Conservation (phyloP, 352 stramenopile species). For the Plasmopara muralis region DNA sequence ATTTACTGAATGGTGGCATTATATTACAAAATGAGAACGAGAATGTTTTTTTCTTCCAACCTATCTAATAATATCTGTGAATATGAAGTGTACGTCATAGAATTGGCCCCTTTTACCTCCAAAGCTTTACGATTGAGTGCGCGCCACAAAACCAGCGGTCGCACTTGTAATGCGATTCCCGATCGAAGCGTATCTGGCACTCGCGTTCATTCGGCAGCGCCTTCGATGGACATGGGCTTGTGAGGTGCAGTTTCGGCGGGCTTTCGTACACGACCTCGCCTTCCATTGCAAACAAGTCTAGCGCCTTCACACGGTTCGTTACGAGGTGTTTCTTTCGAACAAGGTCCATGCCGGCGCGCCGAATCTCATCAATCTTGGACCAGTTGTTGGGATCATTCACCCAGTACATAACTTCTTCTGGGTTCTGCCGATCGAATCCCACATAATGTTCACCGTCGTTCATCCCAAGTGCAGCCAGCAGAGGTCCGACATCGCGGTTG, state of each 20-base stretch:
- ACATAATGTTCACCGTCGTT: slow-evolving; percentile 59
- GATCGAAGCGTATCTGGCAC: slow-evolving; percentile 42
- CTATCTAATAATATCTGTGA: too few relatives aligned
- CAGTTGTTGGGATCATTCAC: slow-evolving; percentile 41
- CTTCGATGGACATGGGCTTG: slow-evolving; percentile 51
- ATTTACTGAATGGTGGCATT: too few relatives aligned
- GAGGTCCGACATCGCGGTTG: slow-evolving; percentile 48
- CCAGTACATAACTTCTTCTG: slow-evolving; percentile 43
- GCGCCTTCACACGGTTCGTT: slow-evolving; percentile 43
- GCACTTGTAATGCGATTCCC: slow-evolving; percentile 63
- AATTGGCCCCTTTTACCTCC: not conserved
- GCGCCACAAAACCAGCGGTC: slow-evolving; percentile 67
- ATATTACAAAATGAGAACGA: too few relatives aligned
- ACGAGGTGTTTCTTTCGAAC: slow-evolving; percentile 56
- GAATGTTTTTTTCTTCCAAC: too few relatives aligned
- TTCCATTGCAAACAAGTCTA: slow-evolving; percentile 54
- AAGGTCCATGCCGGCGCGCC: slow-evolving; percentile 43
- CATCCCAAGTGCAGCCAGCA: slow-evolving; percentile 50
- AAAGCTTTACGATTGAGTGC: slow-evolving; percentile 34
- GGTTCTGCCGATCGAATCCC: slow-evolving; percentile 48
- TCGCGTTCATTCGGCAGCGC: slow-evolving; percentile 33
- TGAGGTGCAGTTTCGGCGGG: slow-evolving; percentile 27
- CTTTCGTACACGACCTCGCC: slow-evolving; percentile 43
- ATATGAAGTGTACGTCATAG: too few relatives aligned
- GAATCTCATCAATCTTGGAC: slow-evolving; percentile 51